Evolutionary conservation across 1,284 basidiomycete genomes (phyloP), one percentile per base, ranked within the genome.

Genomic region (Porodaedalea pini): DNA sequence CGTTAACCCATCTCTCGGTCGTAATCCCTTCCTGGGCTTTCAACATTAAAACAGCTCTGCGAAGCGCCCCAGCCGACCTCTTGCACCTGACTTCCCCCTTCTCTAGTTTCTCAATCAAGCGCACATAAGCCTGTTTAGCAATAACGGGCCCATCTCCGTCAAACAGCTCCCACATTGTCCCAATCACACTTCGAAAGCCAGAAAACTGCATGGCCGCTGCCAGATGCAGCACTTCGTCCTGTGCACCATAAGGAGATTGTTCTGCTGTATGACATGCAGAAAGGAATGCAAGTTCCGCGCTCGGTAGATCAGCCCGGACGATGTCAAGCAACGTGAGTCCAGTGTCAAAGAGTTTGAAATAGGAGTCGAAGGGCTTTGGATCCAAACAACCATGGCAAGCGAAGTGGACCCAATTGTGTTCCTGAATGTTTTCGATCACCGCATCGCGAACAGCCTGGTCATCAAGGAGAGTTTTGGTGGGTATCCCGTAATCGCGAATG

Each of bases 261-360:
- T 52, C 53, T 23, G 57, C 65, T 25, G 60, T 68, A 19, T 62
- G 64, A 49, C 71, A 73, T 1, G 69, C 69, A 23, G 69, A 66
- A 34, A 76, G 55, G 56, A 75, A 72, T 2, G 72, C 72, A 43
- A 77, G 68, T 44, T 72, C 66, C 1, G 70, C 67, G 23, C 66
- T 62, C n/a, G n/a, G n/a, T n/a, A n/a, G n/a, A 8, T 58, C 63
- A 5, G 66, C n/a, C n/a, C n/a, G n/a, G n/a, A n/a, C n/a, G 60
- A 11, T 63, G 41, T 0, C 65, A 64, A 25, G 60, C 58, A 4
- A 69, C 63, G n/a, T n/a, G n/a, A n/a, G n/a, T n/a, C n/a, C n/a
- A n/a, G n/a, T 57, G 37, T 73, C 67, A 1, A 52, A 51, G 2
- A 73, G n/a, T 68, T 65, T 19, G 36, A 51, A 23, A 36, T 11